Evolutionary conservation across 805 yeast species (phyloP), one percentile per base, ranked within the genome.

Genomic region (Tetrapisispora pingtungensis): DNA sequence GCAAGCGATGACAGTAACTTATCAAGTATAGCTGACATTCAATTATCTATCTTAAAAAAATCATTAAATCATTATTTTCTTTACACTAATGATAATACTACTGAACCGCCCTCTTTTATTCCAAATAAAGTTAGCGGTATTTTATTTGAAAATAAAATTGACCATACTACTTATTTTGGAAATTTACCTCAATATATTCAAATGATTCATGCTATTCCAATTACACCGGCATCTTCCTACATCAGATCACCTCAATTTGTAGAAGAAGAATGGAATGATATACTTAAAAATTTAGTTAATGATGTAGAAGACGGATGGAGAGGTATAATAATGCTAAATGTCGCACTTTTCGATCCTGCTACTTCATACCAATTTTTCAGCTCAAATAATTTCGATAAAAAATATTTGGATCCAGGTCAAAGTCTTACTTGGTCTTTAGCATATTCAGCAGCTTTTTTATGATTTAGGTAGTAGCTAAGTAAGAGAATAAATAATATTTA

Each of bases 341-440:
- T 73, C 44, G 96, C 95, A 0, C 65, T 89, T 17, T 75, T 64
- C 54, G 84, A 88, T 57, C 89, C 96, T 1, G 52, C 59, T 31
- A 45, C 72, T 1, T 71, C 94, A 0, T 86, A 78, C 57, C 51
- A 65, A 2, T 87, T 76, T 64, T 86, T 85, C 59, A 58, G 80
- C 1, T 58, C 74, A 30, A 52, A 67, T 6, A 67, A 65, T 44
- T 88, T 85, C 72, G 58, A 68, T 37, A 65, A 67, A n/a, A 54
- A 61, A 3, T 73, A 72, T 50, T 74, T 89, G 40, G 97, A 89
- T 56, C 76, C 77, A 46, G 97, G 97, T 2, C 90, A 87, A 72
- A 80, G 90, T 24, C 67, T 80, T 49, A 82, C 96, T 0, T 88
- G 96, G 95, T 80, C 89, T 12, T 68, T 88, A 49, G 79, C 95